Percentiles rank a stretch among this genome's conserved stretches.
phyloP scores from a whole-genome alignment of 768 basidiomycete genomes.

The Strobilomyces confusus region DNA sequence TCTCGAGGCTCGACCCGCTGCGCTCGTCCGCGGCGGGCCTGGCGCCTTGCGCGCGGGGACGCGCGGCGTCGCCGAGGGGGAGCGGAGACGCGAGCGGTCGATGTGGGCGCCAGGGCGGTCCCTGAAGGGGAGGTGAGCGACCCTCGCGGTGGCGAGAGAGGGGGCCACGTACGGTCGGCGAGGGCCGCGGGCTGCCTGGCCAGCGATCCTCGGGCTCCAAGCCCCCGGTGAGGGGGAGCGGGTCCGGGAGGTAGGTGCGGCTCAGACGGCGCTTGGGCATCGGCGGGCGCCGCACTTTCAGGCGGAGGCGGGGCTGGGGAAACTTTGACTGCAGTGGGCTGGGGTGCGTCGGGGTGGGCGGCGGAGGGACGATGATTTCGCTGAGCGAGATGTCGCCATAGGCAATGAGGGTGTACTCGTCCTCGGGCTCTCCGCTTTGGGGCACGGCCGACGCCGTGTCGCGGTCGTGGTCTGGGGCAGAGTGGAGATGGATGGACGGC shows the following conservation, averaged over 20 bases:
- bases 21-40: neutral
- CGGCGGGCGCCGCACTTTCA: constrained; percentile 25
- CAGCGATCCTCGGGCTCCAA: constrained; percentile 4
- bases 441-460: neutral
- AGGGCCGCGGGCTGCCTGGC: constrained; percentile 15
- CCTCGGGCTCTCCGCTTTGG: constrained; percentile 19
- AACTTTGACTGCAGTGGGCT: neutral
- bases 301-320: constrained; percentile 20
- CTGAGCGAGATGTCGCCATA: constrained; percentile 45
- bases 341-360: neutral
- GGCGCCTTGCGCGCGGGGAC: neutral
- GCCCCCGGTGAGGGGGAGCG: neutral
- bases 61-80: neutral
- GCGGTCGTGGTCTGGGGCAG: neutral
- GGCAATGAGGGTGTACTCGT: constrained; percentile 39
- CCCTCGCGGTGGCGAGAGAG: neutral
- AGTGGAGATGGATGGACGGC: neutral
- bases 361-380: constrained; percentile 35
- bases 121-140: constrained; percentile 3
- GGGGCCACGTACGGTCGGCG: constrained; percentile 11
- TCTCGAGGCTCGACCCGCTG: constrained; percentile 10
- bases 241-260: constrained; percentile 8
- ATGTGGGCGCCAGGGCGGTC: constrained; percentile 9
- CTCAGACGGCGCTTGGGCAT: constrained; percentile 25
- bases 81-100: constrained; percentile 14